Percentiles rank a stretch among this genome's conserved stretches.
Evolutionary conservation across 2,329 filamentous ascomycete species (phyloP).

Genomic region (Xylogone sp.): DNA sequence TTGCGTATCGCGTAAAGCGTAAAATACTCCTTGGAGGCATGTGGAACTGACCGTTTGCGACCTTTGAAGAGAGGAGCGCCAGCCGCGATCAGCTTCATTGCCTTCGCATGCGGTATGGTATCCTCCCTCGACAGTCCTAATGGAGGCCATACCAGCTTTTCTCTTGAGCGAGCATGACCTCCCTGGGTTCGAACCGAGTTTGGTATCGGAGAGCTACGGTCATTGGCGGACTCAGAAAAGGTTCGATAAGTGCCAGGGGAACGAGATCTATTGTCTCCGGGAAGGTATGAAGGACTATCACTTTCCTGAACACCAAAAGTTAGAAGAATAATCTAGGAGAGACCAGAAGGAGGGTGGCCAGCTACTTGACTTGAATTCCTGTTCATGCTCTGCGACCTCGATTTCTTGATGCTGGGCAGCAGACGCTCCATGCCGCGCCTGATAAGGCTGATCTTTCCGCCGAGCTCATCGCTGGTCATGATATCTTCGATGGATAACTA

Average conservation of each 20-base stretch:
- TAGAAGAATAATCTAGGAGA: background rate
- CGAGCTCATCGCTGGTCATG: background rate
- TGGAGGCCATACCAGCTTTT: conserved; percentile 49
- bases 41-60: conserved; percentile 48
- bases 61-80: conserved; percentile 56
- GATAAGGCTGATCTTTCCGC: background rate
- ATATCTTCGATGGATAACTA: background rate
- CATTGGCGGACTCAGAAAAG: background rate
- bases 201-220: background rate
- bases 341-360: background rate
- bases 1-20: conserved; percentile 49
- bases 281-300: background rate
- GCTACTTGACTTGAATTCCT: background rate
- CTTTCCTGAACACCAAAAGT: background rate
- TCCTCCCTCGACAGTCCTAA: conserved; percentile 43
- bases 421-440: background rate
- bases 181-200: background rate
- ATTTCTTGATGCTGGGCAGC: background rate
- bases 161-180: background rate
- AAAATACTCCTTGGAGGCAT: conserved; percentile 50
- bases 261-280: background rate
- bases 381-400: background rate
- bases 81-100: conserved; percentile 53
- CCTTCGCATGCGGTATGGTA: conserved; percentile 49
- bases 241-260: background rate